Evolutionary conservation across 2,329 filamentous ascomycete genomes (phyloP), one percentile per base, ranked within the genome.

Genomic region (Beauveria sp.): DNA sequence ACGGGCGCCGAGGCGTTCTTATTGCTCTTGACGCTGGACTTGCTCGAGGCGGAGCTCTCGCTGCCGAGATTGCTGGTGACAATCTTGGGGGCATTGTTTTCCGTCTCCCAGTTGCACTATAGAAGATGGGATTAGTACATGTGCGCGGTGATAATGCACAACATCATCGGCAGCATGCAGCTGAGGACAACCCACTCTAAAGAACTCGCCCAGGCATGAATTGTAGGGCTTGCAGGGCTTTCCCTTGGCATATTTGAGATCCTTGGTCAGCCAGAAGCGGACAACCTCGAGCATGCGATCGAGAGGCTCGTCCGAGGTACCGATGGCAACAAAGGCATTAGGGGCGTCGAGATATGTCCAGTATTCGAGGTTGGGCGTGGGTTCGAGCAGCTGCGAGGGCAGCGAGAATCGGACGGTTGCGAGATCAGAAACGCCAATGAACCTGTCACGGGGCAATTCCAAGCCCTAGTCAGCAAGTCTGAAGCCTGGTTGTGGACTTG

Each of bases 171-270:
- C 24, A 26, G 45, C 9, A 3, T 31, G 22, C 34, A 38, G 34
- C 14, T 38, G 5, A 6, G 34, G 34, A 38, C 4, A 38, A 78
- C 86, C 70, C 79, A 93, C 90, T 77, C 92, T 85, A 78, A 99
- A 99, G 78, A 99, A 99, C 78, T 99, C 95, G 66, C 95, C 95
- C 56, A 99, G 78, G 42, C 92, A 93, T 53, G 93, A 97, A 76
- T 99, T 99, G 79, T 99, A 99, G 12, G 95, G 95, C 77, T 99
- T 99, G 86, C 93, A 98, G 49, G 95, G 95, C 79, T 93, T 96
- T 64, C 93, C 93, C 79, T 98, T 98, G 73, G 96, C 91, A 71
- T 98, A 99, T 84, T 99, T 99, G 75, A 99, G 75, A 75, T 99
- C 95, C 75, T 99, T 99, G 65, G 95, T 98, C 70, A 98, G 96